Base-by-base conservation (phyloP, 208 protist genomes). In the Trypanosoma vivax region DNA sequence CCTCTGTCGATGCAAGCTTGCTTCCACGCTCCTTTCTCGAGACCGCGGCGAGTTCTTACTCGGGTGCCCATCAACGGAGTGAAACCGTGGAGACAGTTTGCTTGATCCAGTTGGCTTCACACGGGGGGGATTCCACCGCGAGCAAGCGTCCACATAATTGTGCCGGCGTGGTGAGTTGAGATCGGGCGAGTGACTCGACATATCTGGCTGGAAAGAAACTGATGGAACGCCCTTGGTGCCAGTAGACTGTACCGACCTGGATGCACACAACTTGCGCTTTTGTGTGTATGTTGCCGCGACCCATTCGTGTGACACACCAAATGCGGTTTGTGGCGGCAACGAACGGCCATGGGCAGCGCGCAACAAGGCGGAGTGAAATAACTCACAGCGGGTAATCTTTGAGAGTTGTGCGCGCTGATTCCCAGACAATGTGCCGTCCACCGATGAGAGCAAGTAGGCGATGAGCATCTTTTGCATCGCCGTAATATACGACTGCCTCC, bases 311-410 rank as follows among this genome's bases (percentile, higher is more conserved):
- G 42, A 48, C 14, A 48, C 16, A 35, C 5, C 24, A 5, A 59
- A 29, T 13, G 16, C n/a, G n/a, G 7, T 30, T 28, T 30, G 43
- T 10, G 41, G 45, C 2, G 55, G 13, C 2, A 55, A 28, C 33
- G 47, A 23, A 19, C 51, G 31, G 25, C 60, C 60, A 16, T 60
- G 42, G n/a, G 46, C 46, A 2, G 52, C 51, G 21, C 51, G 34
- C 25, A 67, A 52, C 13, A 67, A 50, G 16, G 43, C 51, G 19
- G 60, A 54, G 29, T 67, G 45, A 38, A 47, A 29, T 30, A 60
- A 23, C 45, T 67, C 60, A n/a, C 50, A 46, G 3, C 29, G 28
- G 9, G 46, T 23, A 1, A 67, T 45, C 37, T 16, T 11, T 29
- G 48, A 42, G 11, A 67, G 52, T 33, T 67, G 41, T 11, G 14